Evolutionary conservation across 305 asterid genomes (phyloP), one percentile per base, ranked within the genome.

Genomic region (Fraxinus albicans): DNA sequence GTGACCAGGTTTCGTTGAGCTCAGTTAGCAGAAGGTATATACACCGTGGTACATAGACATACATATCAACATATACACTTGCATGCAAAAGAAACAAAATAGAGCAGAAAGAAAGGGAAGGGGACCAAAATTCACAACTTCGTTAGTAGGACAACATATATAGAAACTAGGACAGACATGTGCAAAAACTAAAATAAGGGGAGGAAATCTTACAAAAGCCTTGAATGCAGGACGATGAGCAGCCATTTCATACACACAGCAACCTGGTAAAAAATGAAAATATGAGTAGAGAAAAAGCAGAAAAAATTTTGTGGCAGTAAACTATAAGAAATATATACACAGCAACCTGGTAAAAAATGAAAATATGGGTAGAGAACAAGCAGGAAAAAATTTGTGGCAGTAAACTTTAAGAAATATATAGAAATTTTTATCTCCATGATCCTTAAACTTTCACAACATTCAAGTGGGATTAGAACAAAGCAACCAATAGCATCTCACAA

Each of bases 171-270:
- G 73, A 34, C 55, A 79, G 47, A 63, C 58, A 33, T 0, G 21
- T 15, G 82, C 15, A 17, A 80, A 9, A 7, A 78, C 81, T 73
- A 77, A 50, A 58, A 50, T 15, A 29, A 77, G 81, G 82, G 42
- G 9, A 25, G 42, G 27, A 86, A 82, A 85, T 85, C 95, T 93
- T 92, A 96, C 99, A 85, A 94, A 94, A 87, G 99, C 99, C 88
- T 96, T 94, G 86, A 96, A 96, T 4, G 99, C 99, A 53, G 95
- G 98, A 65, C 96, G 98, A 88, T 91, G 98, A 83, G 99, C 99
- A 83, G 99, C 95, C 97, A 96, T 96, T 88, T 96, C 99, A 55
- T 96, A 94, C 93, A 96, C 91, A 82, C 99, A 96, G 91, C 99
- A 96, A 81, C 99, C 99, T 96, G 87, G 76, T 85, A 29, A 86